Evolutionary conservation across 1,139 yeast genomes (phyloP), one percentile per base, ranked within the genome.

Genomic region (Kluyveromyces marxianus): DNA sequence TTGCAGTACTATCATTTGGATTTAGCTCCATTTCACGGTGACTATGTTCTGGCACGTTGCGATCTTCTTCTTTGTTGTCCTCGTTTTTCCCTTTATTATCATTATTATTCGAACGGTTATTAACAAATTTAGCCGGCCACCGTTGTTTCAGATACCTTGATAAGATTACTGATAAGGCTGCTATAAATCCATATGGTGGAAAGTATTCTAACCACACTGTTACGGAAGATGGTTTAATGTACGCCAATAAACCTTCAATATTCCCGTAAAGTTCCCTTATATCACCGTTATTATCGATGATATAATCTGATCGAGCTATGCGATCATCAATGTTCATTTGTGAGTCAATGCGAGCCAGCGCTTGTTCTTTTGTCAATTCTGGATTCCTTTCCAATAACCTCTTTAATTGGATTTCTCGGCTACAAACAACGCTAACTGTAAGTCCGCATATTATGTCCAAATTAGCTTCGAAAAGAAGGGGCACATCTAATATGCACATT

Each of bases 401-500:
- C 50, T 73, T 67, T 32, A 83, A 54, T 63, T 94, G 97, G 3
- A 65, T 51, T 1, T 74, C 73, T 25, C 69, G 69, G 6, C 71
- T 69, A 54, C 96, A 85, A 7, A 59, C 46, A 0, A 90, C 89
- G 4, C 87, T 81, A 2, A 92, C 64, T 0, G 83, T 76, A 6
- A 70, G 62, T 0, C 95, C 96, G 63, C 97, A 90, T 31, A 84
- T 67, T 47, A 66, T 60, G 59, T 87, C 79, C 54, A 92, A 70
- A 1, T 80, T 77, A 33, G 89, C 75, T 62, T 94, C 98, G 65
- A 86, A 92, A 29, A 94, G 69, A 36, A 94, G 69, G 0, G 99
- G 99, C 2, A 92, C 92, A 59, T 94, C 99, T 48, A 92, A 67
- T 0, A 94, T 69, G 10, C 90, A 89, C 58, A 88, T 57, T 14